These are phyloP conservation scores for Suillus americanus DNA, from an alignment of 768 basidiomycete genomes.

Conservation along the genomic window DNA sequence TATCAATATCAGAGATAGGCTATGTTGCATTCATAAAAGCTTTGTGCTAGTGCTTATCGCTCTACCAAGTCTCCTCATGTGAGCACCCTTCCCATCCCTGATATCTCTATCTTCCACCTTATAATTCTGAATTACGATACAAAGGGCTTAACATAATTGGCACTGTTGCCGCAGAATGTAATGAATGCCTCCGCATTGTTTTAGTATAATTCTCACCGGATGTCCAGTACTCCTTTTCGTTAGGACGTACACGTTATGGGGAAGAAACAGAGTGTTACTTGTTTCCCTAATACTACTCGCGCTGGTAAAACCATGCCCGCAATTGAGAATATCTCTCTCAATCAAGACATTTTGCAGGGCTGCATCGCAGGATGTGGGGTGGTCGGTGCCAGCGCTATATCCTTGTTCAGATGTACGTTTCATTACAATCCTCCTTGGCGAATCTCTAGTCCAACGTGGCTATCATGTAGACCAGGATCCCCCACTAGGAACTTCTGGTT, in stretches of 20 bases:
- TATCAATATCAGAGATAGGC: not conserved
- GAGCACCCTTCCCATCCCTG: not conserved
- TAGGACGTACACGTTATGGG: constrained; percentile 1
- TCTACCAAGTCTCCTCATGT: not conserved
- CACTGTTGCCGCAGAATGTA: not conserved
- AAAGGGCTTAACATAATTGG: not conserved
- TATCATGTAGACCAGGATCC: not conserved
- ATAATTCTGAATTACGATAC: too few species aligned
- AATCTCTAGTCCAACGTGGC: not conserved
- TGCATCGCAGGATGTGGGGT: not conserved
- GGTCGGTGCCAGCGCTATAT: not conserved
- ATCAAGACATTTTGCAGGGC: not conserved
- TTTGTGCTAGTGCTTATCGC: not conserved
- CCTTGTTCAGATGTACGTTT: not conserved
- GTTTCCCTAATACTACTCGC: not conserved
- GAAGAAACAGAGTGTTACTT: not conserved
- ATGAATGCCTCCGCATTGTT: not conserved
- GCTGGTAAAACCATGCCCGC: not conserved
- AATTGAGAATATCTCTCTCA: not conserved
- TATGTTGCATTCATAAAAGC: not conserved
- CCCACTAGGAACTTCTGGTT: not conserved
- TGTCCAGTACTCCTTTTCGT: not conserved
- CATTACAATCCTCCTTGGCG: not conserved
- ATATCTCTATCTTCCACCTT: not conserved
- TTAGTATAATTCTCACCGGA: not conserved